phyloP scores from a whole-genome alignment of 148 eudicot genomes.

The Heliosperma pusillum region DNA sequence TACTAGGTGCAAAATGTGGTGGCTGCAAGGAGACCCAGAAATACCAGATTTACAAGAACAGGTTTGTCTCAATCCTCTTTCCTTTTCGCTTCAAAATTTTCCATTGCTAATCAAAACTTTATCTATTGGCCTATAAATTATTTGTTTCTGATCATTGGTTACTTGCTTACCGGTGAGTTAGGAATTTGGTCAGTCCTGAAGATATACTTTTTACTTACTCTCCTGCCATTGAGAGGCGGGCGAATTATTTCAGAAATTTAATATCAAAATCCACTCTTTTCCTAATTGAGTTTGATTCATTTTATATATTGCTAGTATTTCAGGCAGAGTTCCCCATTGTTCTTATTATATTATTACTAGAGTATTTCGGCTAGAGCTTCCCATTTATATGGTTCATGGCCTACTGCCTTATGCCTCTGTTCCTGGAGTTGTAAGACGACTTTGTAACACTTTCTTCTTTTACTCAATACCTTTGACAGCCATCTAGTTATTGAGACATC shows the following conservation, averaged over 20 bases:
- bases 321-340: neutral
- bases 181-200: neutral
- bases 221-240: neutral
- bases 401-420: neutral
- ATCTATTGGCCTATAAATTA: neutral
- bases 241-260: neutral
- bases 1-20: constrained; percentile 82
- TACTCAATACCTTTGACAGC: constrained; percentile 44
- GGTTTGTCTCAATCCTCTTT: constrained; percentile 34
- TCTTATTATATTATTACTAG: neutral
- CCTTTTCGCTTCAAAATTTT: neutral
- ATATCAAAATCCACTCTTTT: neutral
- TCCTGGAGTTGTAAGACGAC: neutral
- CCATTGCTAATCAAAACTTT: neutral
- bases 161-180: neutral
- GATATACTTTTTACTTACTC: neutral
- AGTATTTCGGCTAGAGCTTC: neutral
- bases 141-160: neutral
- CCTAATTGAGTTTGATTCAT: neutral
- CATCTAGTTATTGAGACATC: constrained; percentile 74
- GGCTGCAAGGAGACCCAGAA: constrained; percentile 79
- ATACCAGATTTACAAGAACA: constrained; percentile 60
- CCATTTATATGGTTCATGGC: neutral
- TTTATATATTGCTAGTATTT: neutral
- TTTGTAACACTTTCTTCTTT: neutral